These are phyloP conservation scores for Xerocomellus chrysenteron DNA, from an alignment of 768 basidiomycete genomes.

Conservation along the genomic window DNA sequence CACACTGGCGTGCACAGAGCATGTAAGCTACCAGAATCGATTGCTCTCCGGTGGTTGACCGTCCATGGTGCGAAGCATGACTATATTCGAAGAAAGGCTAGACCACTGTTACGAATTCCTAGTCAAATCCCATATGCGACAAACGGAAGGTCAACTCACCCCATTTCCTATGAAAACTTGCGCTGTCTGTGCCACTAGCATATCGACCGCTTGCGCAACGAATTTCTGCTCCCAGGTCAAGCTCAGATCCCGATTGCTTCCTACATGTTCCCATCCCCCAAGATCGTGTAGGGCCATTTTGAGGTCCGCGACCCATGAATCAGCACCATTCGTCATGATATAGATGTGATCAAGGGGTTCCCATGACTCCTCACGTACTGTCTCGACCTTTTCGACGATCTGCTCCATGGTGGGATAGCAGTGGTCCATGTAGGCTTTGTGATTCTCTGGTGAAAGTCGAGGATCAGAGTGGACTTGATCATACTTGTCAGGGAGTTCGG, in stretches of 20 bases:
- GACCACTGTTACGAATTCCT: constrained; percentile 33
- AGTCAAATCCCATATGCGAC: not conserved
- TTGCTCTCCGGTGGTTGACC: constrained; percentile 28
- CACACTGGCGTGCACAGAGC: too few species aligned
- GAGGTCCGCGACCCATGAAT: constrained; percentile 40
- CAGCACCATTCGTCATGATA: constrained; percentile 46
- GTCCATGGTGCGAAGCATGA: constrained; percentile 37
- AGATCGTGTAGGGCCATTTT: constrained; percentile 32
- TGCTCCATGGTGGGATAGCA: constrained; percentile 43
- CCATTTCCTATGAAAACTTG: constrained; percentile 54
- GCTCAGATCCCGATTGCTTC: constrained; percentile 40
- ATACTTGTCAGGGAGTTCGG: constrained; percentile 36
- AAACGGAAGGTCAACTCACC: constrained; percentile 29
- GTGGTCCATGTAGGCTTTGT: constrained; percentile 33
- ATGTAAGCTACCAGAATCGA: constrained; percentile 32
- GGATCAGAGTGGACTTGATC: constrained; percentile 28
- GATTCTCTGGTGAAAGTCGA: constrained; percentile 20
- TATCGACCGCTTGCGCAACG: constrained; percentile 49
- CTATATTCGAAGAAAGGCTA: constrained; percentile 40
- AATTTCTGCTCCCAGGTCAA: constrained; percentile 43
- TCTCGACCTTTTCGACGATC: constrained; percentile 40
- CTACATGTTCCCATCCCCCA: constrained; percentile 38
- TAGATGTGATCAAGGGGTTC: constrained; percentile 39
- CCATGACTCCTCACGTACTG: constrained; percentile 28
- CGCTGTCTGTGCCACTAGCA: constrained; percentile 45